Evolutionary conservation across 176 grass and related monocot species (phyloP).

Genomic region (Oropetium thomaeum): DNA sequence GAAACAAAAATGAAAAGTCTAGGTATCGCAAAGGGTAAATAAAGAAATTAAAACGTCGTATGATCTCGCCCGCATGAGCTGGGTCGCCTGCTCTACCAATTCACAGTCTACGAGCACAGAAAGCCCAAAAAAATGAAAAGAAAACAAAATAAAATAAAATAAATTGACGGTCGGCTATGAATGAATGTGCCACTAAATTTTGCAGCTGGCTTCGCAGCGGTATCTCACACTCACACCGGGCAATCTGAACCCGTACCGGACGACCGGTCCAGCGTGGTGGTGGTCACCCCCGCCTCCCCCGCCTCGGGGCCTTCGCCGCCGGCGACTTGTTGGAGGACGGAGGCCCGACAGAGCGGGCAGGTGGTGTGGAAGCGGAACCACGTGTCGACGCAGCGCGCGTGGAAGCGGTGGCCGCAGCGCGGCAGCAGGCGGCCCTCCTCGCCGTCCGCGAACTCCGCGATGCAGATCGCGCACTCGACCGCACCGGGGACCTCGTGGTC

Average conservation of each 20-base stretch:
- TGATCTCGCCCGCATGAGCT: background rate
- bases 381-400: constrained; percentile 43
- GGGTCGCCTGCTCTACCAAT: background rate
- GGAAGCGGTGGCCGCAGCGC: constrained; percentile 46
- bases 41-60: too few relatives aligned
- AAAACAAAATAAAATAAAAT: background rate
- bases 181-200: background rate
- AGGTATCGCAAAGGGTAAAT: background rate
- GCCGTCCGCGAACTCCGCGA: constrained; percentile 46
- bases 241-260: background rate
- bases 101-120: background rate
- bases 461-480: constrained; percentile 51
- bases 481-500: rapidly evolving
- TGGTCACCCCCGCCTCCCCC: too few relatives aligned
- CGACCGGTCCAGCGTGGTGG: too few relatives aligned
- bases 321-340: background rate
- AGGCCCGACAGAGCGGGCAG: constrained; percentile 49
- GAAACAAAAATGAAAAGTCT: background rate
- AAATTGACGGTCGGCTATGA: background rate
- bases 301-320: too few relatives aligned
- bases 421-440: constrained; percentile 45
- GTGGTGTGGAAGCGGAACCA: constrained; percentile 40
- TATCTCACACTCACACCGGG: background rate
- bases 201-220: background rate
- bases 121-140: background rate